Conservation (phyloP, 2,329 filamentous ascomycete species). For the Pestalotiopsis sp. region DNA sequence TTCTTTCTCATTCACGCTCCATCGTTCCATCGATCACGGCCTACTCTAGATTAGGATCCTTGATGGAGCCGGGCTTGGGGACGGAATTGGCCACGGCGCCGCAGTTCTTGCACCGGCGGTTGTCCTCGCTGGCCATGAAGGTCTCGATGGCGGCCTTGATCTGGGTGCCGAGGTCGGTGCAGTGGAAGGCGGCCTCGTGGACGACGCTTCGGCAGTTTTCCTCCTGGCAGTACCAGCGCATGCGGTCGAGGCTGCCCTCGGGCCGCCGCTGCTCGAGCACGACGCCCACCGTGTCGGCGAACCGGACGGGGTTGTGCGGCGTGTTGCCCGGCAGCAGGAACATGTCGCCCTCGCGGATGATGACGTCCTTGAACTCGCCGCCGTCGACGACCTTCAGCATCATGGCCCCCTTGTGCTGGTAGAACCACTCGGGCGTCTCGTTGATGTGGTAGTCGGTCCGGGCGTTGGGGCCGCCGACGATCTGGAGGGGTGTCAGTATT, state of each 20-base stretch:
- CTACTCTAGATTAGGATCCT: constrained; percentile 58
- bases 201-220: constrained; percentile 70
- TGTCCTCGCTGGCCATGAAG: constrained; percentile 68
- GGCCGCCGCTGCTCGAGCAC: constrained; percentile 88
- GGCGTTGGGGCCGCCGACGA: constrained; percentile 94
- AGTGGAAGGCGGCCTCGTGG: constrained; percentile 85
- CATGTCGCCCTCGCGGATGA: constrained; percentile 91
- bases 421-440: constrained; percentile 95
- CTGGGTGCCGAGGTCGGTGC: constrained; percentile 88
- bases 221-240: constrained; percentile 87
- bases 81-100: constrained; percentile 74
- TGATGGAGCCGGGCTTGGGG: constrained; percentile 62
- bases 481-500: constrained; percentile 47
- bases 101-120: constrained; percentile 77
- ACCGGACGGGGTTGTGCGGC: constrained; percentile 95
- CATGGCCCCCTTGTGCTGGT: constrained; percentile 93
- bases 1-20: too few species aligned
- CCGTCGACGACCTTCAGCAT: constrained; percentile 86
- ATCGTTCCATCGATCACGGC: neutral
- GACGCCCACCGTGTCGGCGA: constrained; percentile 90
- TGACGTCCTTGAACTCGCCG: constrained; percentile 75
- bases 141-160: constrained; percentile 88
- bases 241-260: constrained; percentile 68
- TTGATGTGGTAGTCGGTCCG: constrained; percentile 99
- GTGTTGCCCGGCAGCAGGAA: constrained; percentile 92